Conservation (phyloP, 306 rosid species). For the Carpinus fangiana region DNA sequence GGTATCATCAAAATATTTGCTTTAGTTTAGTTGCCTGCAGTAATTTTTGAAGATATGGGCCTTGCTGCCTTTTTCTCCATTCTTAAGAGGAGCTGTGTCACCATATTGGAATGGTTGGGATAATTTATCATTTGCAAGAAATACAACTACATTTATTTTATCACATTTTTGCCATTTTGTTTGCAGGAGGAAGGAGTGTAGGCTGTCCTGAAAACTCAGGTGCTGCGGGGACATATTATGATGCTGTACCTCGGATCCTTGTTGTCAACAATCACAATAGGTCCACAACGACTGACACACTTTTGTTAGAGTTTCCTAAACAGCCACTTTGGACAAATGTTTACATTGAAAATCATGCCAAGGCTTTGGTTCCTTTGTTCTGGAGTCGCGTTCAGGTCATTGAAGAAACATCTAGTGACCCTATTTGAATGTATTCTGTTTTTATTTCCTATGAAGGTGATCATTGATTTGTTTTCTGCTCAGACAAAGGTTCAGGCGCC, state of each 20-base stretch:
- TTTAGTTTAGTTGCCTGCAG: neutral
- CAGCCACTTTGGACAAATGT: conserved; percentile 93
- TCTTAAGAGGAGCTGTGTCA: neutral
- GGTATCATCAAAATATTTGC: neutral
- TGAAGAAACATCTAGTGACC: conserved; percentile 16
- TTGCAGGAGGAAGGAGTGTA: conserved; percentile 80
- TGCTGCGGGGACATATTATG: conserved; percentile 96
- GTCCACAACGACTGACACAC: conserved; percentile 88
- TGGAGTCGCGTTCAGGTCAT: conserved; percentile 99
- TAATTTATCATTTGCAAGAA: conserved; percentile 17
- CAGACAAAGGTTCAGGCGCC: neutral
- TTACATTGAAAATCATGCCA: conserved; percentile 81
- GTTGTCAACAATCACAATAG: conserved; percentile 73
- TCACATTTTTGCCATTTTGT: conserved; percentile 26
- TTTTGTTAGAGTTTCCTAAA: conserved; percentile 88
- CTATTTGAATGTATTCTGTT: no score
- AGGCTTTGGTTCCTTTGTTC: conserved; percentile 87
- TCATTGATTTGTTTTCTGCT: neutral
- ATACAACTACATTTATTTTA: conserved; percentile 13
- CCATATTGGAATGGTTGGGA: conserved; percentile 1
- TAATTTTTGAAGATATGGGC: neutral
- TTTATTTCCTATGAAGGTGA: neutral
- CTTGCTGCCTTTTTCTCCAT: neutral
- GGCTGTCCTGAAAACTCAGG: conserved; percentile 91
- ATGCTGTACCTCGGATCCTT: conserved; percentile 89